Percentiles rank a stretch among this genome's conserved stretches.
Conservation (phyloP, 108 stramenopile genomes). For the Skeletonema potamos region DNA sequence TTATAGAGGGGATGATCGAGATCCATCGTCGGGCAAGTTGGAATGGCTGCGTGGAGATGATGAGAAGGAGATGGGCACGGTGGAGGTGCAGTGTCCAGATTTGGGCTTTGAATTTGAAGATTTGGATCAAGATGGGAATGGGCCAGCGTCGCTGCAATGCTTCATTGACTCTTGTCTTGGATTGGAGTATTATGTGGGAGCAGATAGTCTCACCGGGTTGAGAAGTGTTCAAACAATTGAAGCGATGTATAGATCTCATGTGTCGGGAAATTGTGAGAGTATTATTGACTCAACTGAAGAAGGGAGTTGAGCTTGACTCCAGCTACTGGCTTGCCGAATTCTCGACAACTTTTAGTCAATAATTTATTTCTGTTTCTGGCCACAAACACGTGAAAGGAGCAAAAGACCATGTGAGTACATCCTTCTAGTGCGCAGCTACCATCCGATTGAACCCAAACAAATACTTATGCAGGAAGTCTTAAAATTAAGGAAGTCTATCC, state of each 20-base stretch:
- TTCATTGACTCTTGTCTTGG: slow-evolving; percentile 64
- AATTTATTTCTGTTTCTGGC: too few species aligned
- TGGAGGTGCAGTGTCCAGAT: slow-evolving; percentile 41
- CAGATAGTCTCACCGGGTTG: slow-evolving; percentile 54
- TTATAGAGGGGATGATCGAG: slow-evolving; percentile 51
- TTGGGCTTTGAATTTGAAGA: slow-evolving; percentile 67
- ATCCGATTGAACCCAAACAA: too few species aligned
- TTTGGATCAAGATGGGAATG: slow-evolving; percentile 52
- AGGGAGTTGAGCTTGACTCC: background rate
- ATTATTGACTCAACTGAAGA: background rate
- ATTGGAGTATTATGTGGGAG: slow-evolving; percentile 47
- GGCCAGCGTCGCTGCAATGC: slow-evolving; percentile 61
- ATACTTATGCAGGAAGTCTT: too few species aligned
- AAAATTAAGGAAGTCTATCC: too few species aligned
- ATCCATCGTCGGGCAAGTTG: slow-evolving; percentile 54
- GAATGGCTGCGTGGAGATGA: slow-evolving; percentile 46
- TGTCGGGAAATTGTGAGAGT: slow-evolving; percentile 38
- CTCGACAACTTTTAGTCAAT: too few species aligned
- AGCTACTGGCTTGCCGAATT: too few species aligned
- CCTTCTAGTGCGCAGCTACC: too few species aligned
- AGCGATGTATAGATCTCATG: slow-evolving; percentile 65
- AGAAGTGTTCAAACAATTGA: slow-evolving; percentile 59
- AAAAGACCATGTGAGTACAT: too few species aligned
- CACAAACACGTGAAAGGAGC: too few species aligned
- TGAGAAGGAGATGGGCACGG: slow-evolving; percentile 26